Evolutionary conservation across 805 yeast species (phyloP).

Genomic region (Metschnikowia rubicola): DNA sequence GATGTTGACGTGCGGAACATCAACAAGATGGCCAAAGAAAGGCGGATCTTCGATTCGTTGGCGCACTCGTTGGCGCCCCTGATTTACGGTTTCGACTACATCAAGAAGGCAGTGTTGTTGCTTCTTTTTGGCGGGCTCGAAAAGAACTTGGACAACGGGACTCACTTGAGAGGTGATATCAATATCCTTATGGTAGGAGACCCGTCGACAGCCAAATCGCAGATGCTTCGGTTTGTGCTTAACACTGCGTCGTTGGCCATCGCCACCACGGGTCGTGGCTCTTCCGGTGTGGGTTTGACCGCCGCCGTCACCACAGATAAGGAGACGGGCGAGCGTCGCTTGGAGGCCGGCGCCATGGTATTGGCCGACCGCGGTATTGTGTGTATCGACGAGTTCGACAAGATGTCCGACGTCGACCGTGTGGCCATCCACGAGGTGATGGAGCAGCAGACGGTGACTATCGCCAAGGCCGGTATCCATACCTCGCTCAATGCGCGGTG

Average conservation of each 20-base stretch:
- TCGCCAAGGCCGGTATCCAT: constrained; percentile 97
- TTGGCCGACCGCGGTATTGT: constrained; percentile 96
- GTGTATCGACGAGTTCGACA: constrained; percentile 98
- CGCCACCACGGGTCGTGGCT: constrained; percentile 98
- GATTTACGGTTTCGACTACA: constrained; percentile 87
- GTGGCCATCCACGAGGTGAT: constrained; percentile 99
- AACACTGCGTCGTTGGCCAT: constrained; percentile 94
- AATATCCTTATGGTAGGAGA: constrained; percentile 96
- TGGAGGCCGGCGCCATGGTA: constrained; percentile 99
- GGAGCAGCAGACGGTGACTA: constrained; percentile 99
- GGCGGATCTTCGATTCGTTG: constrained; percentile 70
- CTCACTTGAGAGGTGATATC: constrained; percentile 97
- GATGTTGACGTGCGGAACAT: constrained; percentile 85
- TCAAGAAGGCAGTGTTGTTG: constrained; percentile 84
- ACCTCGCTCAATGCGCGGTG: constrained; percentile 95
- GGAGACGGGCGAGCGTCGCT: constrained; percentile 93
- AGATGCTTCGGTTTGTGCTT: constrained; percentile 86
- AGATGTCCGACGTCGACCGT: constrained; percentile 94
- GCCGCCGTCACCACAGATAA: constrained; percentile 97
- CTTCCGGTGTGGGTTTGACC: constrained; percentile 99
- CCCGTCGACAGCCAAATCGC: constrained; percentile 98
- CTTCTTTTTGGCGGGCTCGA: constrained; percentile 94
- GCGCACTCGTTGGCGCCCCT: constrained; percentile 92
- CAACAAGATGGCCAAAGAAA: constrained; percentile 68
- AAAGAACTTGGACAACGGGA: constrained; percentile 89